Conservation (phyloP, 805 yeast species). For the Candida glaebosa region DNA sequence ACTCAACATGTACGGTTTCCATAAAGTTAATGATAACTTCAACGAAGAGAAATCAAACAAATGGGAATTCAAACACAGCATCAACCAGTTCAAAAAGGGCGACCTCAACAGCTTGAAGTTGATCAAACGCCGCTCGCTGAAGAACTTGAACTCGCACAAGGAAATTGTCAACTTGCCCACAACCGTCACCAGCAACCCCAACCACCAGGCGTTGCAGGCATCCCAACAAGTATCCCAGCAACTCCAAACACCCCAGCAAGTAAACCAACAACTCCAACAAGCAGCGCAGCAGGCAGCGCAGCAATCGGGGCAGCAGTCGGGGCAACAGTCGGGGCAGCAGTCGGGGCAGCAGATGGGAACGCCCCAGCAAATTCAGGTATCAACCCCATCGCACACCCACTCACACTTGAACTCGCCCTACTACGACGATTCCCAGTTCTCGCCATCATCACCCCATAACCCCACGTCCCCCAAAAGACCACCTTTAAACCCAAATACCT, state of each 20-base stretch:
- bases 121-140: slow-evolving; percentile 72
- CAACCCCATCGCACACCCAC: background rate
- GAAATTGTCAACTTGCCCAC: slow-evolving; percentile 30
- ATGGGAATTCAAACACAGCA: slow-evolving; percentile 91
- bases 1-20: slow-evolving; percentile 45
- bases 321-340: slow-evolving; percentile 10
- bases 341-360: slow-evolving; percentile 15
- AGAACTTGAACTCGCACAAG: slow-evolving; percentile 34
- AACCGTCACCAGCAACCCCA: slow-evolving; percentile 19
- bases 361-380: slow-evolving; percentile 1
- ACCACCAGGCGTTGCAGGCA: slow-evolving; percentile 5
- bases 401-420: no score
- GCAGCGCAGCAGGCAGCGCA: background rate
- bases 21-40: slow-evolving; percentile 38
- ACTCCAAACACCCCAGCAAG: slow-evolving; percentile 9
- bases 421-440: no score
- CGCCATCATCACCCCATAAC: background rate
- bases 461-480: slow-evolving; percentile 6
- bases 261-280: slow-evolving; percentile 1
- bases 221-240: slow-evolving; percentile 6
- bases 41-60: slow-evolving; percentile 13
- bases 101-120: slow-evolving; percentile 67
- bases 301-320: slow-evolving; percentile 1
- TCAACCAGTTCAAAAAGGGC: slow-evolving; percentile 76
- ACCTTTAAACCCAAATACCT: slow-evolving; percentile 9